Evolutionary conservation across 208 protist species (phyloP).

Genomic region (Tritrichomonas musculus): DNA sequence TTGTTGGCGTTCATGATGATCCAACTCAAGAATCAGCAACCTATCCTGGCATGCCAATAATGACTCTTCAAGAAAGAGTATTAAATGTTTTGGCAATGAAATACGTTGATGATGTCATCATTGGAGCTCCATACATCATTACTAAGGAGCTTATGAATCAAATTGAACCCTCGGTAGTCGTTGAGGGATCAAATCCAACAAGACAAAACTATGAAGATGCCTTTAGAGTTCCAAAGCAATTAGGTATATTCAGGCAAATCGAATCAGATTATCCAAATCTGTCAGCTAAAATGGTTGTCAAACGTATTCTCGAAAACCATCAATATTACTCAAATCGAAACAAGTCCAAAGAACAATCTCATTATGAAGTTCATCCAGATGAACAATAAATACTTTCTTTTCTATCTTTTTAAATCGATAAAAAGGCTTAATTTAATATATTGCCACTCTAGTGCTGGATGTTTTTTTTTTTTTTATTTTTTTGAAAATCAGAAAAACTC

Average conservation of each 20-base stretch:
- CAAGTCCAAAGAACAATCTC: not conserved
- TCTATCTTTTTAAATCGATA: no score
- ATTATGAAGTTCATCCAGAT: not conserved
- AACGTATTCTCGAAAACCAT: not conserved
- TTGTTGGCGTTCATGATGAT: conserved; percentile 88
- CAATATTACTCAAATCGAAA: not conserved
- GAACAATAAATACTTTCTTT: not conserved
- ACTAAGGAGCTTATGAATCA: conserved; percentile 71
- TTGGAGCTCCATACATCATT: conserved; percentile 83
- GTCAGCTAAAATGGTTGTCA: not conserved
- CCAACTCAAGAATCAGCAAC: conserved; percentile 57
- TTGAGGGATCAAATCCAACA: not conserved
- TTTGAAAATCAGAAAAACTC: no score
- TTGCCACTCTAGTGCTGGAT: no score
- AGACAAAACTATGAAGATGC: not conserved
- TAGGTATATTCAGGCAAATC: conserved; percentile 1
- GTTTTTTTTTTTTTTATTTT: no score
- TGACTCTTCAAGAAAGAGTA: conserved; percentile 93
- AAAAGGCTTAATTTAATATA: no score
- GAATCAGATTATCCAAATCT: not conserved
- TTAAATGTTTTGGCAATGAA: conserved; percentile 82
- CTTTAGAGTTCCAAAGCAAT: not conserved
- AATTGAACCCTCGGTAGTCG: not conserved
- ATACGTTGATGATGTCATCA: conserved; percentile 92
- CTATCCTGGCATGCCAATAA: conserved; percentile 87